Conservation (phyloP, 305 asterid genomes). For the Fraxinus angustifolia region DNA sequence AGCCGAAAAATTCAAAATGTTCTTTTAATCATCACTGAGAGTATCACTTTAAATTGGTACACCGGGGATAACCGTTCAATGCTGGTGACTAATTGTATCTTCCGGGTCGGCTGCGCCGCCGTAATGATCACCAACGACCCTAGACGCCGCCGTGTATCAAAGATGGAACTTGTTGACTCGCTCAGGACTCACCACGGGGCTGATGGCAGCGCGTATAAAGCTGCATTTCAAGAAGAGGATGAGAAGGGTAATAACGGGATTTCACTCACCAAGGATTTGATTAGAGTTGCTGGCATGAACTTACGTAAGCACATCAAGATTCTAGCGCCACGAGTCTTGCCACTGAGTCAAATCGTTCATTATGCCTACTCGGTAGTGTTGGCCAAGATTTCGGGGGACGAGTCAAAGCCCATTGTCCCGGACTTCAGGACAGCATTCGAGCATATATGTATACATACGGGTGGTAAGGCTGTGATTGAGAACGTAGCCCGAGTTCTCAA, state of each 20-base stretch:
- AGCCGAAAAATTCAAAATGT: slow-evolving; percentile 41
- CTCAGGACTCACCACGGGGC: slow-evolving; percentile 68
- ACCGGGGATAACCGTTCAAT: slow-evolving; percentile 53
- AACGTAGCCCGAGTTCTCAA: slow-evolving; percentile 42
- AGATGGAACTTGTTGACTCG: slow-evolving; percentile 48
- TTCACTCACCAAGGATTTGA: slow-evolving; percentile 50
- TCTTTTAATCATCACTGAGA: slow-evolving; percentile 55
- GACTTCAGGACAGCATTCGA: slow-evolving; percentile 55
- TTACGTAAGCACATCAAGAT: slow-evolving; percentile 42
- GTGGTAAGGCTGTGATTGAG: slow-evolving; percentile 64
- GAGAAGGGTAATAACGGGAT: slow-evolving; percentile 48
- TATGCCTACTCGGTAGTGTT: slow-evolving; percentile 30
- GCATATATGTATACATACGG: slow-evolving; percentile 63
- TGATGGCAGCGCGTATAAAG: slow-evolving; percentile 45
- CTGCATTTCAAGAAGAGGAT: slow-evolving; percentile 68
- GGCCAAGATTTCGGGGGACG: slow-evolving; percentile 7
- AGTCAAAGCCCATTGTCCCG: slow-evolving; percentile 34
- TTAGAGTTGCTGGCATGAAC: slow-evolving; percentile 45
- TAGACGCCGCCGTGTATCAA: slow-evolving; percentile 32
- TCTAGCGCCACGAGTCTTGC: slow-evolving; percentile 52
- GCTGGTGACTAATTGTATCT: slow-evolving; percentile 65
- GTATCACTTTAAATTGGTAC: slow-evolving; percentile 62
- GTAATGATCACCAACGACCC: slow-evolving; percentile 47
- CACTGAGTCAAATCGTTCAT: slow-evolving; percentile 45
- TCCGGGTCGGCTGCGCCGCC: slow-evolving; percentile 66